Base-by-base conservation (phyloP, 768 basidiomycete genomes). In the Boletellus ananas region DNA sequence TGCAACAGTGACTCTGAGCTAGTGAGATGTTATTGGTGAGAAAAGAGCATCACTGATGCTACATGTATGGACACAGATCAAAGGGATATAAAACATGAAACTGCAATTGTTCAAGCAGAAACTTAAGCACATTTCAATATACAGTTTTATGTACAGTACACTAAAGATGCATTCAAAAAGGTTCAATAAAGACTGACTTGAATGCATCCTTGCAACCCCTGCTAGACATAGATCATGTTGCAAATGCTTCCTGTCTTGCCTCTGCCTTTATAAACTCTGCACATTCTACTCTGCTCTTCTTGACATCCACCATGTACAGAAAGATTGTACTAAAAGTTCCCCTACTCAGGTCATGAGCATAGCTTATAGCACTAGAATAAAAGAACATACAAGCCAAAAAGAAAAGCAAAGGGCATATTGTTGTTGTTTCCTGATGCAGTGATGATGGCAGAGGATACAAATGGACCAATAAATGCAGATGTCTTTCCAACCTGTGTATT, bases 371-470 rank as follows among this genome's bases (percentile, higher is more conserved):
- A 3, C 12, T 25, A 1, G 51, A 29, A 12, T 2, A 34, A 27
- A 27, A n/a, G 6, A 25, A 73, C 82, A 48, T 65, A 86, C 83
- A 89, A 68, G 8, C 71, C 78, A 58, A 89, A 85, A 12, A 87
- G 70, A 64, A 87, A 88, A 4, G 82, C 79, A 60, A 89, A 89
- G 0, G 85, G 83, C 78, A 85, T 85, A 62, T 84, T 87, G 58
- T 85, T 74, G 56, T 87, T 87, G 64, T 84, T 78, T 42, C 72
- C 73, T 0, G 85, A 77, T 4, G 77, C 84, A 11, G 80, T 80
- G 54, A 87, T 87, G 51, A 87, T 87, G 2, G 85, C 85, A 45
- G 83, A 81, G 2, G 84, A 86, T 20, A 87, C 83, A 57, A 88
- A 76, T 3, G 85, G 85, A 0, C 86, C 86, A 51, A 87, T 85